phyloP scores from a whole-genome alignment of 805 yeast genomes.

The Yarrowia sp. region DNA sequence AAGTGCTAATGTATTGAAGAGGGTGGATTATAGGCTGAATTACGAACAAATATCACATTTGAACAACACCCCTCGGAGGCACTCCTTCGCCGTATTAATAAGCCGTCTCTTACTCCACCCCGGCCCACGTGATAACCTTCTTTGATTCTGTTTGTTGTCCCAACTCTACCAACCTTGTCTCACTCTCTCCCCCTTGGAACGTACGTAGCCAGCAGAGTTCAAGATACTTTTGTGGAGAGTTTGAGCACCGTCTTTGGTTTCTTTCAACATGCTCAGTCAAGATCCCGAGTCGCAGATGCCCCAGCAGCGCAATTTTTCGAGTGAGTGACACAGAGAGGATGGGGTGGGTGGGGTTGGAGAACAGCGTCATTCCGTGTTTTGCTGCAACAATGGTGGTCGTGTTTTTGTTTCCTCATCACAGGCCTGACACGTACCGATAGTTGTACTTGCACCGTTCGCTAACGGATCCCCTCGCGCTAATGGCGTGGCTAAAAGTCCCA shows the following conservation, averaged over 20 bases:
- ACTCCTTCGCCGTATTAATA: too few species aligned
- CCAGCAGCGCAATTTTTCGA: conserved; percentile 37
- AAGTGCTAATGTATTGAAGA: too few species aligned
- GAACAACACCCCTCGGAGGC: too few species aligned
- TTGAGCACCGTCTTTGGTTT: conserved; percentile 19
- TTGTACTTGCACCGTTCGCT: too few species aligned
- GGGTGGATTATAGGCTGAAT: too few species aligned
- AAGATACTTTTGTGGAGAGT: conserved; percentile 30
- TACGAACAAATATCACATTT: too few species aligned
- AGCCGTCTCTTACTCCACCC: not conserved
- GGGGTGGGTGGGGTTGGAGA: too few species aligned
- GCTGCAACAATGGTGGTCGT: not conserved
- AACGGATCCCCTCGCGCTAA: not conserved
- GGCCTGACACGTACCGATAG: not conserved
- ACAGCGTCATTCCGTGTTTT: too few species aligned
- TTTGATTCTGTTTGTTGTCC: conserved; percentile 15
- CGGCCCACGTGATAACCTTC: conserved; percentile 17
- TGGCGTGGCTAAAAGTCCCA: conserved; percentile 3
- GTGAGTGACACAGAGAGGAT: conserved; percentile 5
- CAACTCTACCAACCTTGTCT: conserved; percentile 27
- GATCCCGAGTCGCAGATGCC: conserved; percentile 39
- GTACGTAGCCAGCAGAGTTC: conserved; percentile 36
- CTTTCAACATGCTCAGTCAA: conserved; percentile 37
- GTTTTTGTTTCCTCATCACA: not conserved
- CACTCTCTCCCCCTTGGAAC: conserved; percentile 18